Conservation (phyloP, 495 filamentous ascomycete species). For the Xylaria flabelliformis region DNA sequence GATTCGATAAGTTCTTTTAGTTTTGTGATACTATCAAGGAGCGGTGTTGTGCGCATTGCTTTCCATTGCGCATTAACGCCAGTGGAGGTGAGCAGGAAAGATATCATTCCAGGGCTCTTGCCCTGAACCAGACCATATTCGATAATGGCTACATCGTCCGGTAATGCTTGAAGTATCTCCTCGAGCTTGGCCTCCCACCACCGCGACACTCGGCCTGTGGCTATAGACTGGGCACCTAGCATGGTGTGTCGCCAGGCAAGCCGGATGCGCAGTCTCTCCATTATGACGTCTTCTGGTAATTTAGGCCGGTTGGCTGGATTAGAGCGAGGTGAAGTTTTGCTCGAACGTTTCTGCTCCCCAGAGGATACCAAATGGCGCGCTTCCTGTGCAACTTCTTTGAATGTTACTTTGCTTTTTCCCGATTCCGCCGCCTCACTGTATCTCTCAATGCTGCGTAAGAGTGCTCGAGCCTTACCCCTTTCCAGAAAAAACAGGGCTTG, state of each 20-base stretch:
- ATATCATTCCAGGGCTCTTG: conserved; percentile 13
- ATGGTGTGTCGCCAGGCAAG: conserved; percentile 13
- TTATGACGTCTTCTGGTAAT: conserved; percentile 12
- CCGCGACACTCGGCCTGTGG: neutral
- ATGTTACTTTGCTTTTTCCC: neutral
- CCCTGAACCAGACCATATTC: conserved; percentile 14
- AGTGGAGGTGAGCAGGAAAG: conserved; percentile 14
- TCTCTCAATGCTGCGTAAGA: conserved; percentile 18
- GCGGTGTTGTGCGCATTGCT: neutral
- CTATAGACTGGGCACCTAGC: neutral
- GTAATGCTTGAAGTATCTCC: conserved; percentile 5
- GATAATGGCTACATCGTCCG: conserved; percentile 9
- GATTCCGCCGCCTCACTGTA: conserved; percentile 12
- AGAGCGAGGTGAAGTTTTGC: neutral
- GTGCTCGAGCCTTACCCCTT: conserved; percentile 20
- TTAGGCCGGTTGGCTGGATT: neutral
- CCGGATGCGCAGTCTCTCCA: conserved; percentile 15
- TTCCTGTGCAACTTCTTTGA: conserved; percentile 17
- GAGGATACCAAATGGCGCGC: conserved; percentile 3
- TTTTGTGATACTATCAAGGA: neutral
- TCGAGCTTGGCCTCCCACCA: conserved; percentile 12
- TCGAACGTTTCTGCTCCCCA: conserved; percentile 6
- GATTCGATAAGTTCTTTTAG: conserved; percentile 15
- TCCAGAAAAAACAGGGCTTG: conserved; percentile 16
- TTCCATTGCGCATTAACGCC: conserved; percentile 8